phyloP scores from a whole-genome alignment of 345 rosid species.

The Eutrema yunnanense region DNA sequence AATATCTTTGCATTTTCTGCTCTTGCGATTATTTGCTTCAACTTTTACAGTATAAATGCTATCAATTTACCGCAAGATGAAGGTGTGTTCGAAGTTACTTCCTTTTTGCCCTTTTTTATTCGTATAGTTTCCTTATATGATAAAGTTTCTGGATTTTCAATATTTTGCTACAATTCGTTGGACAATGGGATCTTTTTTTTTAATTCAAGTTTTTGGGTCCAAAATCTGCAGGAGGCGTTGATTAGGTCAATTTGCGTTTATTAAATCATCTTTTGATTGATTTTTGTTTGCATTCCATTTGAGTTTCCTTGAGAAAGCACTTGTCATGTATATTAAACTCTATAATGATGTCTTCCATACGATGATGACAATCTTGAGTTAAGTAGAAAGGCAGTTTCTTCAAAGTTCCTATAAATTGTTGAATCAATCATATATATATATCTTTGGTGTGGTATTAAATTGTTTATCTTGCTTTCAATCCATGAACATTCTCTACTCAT shows the following conservation, averaged over 20 bases:
- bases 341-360: background rate
- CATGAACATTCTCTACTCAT: background rate
- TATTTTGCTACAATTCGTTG: background rate
- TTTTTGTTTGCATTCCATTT: background rate
- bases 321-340: background rate
- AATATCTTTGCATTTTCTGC: constrained; percentile 28
- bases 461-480: background rate
- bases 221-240: background rate
- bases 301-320: background rate
- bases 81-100: constrained; percentile 36
- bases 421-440: background rate
- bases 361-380: background rate
- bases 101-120: background rate
- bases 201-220: background rate
- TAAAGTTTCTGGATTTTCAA: background rate
- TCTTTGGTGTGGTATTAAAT: background rate
- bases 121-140: background rate
- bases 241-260: background rate
- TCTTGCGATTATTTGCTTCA: constrained; percentile 38
- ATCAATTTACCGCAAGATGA: constrained; percentile 46
- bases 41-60: constrained; percentile 31
- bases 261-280: background rate
- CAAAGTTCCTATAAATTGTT: background rate
- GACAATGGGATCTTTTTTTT: background rate
- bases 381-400: background rate